Percentiles rank a stretch among this genome's conserved stretches.
phyloP scores from a whole-genome alignment of 139 green algal species.

The Chlamydomonas asymmetrica region DNA sequence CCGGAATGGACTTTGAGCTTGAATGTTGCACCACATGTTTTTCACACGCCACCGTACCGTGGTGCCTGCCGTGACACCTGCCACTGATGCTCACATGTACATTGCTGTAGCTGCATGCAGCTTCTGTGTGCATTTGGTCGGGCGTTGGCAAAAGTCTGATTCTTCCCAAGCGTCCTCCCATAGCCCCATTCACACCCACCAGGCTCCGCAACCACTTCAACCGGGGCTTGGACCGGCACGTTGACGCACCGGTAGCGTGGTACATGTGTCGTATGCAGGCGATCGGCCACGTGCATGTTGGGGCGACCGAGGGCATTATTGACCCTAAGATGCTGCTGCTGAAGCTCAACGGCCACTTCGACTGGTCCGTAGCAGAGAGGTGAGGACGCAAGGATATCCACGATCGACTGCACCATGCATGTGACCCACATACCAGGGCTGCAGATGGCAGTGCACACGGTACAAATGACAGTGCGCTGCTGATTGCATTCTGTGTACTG shows the following conservation, averaged over 20 bases:
- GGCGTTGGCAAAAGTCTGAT: no score
- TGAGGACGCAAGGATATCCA: neutral
- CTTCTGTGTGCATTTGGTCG: no score
- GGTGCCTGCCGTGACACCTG: no score
- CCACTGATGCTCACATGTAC: no score
- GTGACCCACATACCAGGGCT: neutral
- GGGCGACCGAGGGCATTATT: neutral
- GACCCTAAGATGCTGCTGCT: slow-evolving; percentile 7
- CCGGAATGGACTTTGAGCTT: no score
- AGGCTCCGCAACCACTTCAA: neutral
- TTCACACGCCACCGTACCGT: no score
- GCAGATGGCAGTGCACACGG: neutral
- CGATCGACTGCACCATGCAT: neutral
- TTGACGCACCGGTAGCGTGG: neutral
- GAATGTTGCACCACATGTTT: no score
- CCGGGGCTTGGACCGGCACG: neutral
- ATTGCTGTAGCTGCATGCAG: no score
- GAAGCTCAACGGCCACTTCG: slow-evolving; percentile 1
- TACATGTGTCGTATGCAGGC: no score
- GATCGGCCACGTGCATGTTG: no score
- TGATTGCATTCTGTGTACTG: neutral
- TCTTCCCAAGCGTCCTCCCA: neutral
- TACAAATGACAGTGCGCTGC: no score
- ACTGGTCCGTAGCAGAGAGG: slow-evolving; percentile 11
- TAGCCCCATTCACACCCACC: slow-evolving; percentile 10